phyloP scores from a whole-genome alignment of 352 stramenopile species.

The Pythium aquatile region DNA sequence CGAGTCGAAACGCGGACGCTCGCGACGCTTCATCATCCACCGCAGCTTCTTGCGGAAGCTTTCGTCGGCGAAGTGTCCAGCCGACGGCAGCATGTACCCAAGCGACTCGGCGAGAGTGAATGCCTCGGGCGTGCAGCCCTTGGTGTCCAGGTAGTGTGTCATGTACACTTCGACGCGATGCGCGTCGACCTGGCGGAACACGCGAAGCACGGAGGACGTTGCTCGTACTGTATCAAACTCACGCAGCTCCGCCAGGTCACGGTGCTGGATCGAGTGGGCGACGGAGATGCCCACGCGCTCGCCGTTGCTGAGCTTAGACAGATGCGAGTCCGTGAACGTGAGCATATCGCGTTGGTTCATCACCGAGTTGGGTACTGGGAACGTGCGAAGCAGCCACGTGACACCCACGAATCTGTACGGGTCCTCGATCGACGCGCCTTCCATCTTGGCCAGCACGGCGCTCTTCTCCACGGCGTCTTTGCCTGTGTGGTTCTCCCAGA shows the following conservation, averaged over 20 bases:
- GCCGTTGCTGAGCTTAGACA: conserved; percentile 21
- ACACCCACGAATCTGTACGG: conserved; percentile 39
- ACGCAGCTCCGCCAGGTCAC: conserved; percentile 39
- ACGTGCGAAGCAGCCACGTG: conserved; percentile 28
- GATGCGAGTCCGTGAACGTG: conserved; percentile 14
- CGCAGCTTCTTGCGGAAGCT: conserved; percentile 52
- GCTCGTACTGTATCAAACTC: conserved; percentile 39
- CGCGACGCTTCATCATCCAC: conserved; percentile 26
- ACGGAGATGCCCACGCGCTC: conserved; percentile 52
- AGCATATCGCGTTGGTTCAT: conserved; percentile 37
- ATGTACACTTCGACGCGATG: conserved; percentile 47
- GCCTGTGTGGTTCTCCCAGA: conserved; percentile 30
- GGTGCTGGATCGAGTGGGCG: conserved; percentile 49
- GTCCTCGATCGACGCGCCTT: conserved; percentile 27
- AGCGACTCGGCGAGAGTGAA: conserved; percentile 31
- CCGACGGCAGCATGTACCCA: conserved; percentile 18
- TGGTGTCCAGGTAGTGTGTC: conserved; percentile 33
- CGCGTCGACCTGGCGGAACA: conserved; percentile 46
- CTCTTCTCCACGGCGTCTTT: conserved; percentile 37
- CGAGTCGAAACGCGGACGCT: conserved; percentile 2
- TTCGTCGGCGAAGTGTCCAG: conserved; percentile 16
- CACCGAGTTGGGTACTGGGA: conserved; percentile 36
- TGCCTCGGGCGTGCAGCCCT: conserved; percentile 2
- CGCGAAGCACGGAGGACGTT: conserved; percentile 31
- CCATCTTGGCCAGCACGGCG: conserved; percentile 32